A percentile compares a stretch with the other conserved stretches of the same genome.
phyloP scores from a whole-genome alignment of 73 alveolate genomes.

The Paramecium sonneborni region DNA sequence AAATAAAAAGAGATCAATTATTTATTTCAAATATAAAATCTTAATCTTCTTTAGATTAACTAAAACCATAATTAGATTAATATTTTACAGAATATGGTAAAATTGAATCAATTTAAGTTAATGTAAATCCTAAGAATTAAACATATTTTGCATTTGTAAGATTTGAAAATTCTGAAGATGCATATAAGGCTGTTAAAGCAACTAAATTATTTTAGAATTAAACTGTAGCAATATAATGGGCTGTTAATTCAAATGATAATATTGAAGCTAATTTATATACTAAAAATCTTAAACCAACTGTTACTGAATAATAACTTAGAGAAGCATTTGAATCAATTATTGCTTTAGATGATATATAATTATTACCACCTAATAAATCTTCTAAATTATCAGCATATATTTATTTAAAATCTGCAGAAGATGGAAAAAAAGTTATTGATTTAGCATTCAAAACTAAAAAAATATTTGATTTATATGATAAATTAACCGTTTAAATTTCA shows the following conservation, averaged over 20 bases:
- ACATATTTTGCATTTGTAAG: slow-evolving; percentile 9
- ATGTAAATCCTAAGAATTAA: neutral
- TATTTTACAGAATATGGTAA: slow-evolving; percentile 12
- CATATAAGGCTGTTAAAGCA: neutral
- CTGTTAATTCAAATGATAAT: neutral
- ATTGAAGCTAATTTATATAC: slow-evolving; percentile 40
- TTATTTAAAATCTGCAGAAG: slow-evolving; percentile 39
- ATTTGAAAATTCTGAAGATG: slow-evolving; percentile 39
- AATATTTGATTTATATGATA: slow-evolving; percentile 41
- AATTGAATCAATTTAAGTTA: neutral
- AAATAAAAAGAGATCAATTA: slow-evolving; percentile 1
- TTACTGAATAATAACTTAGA: slow-evolving; percentile 28
- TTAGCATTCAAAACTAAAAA: neutral
- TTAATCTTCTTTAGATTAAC: neutral
- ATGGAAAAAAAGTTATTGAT: slow-evolving; percentile 50
- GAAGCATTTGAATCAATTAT: slow-evolving; percentile 10
- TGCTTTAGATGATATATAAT: neutral
- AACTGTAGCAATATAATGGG: neutral
- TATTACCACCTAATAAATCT: slow-evolving; percentile 8
- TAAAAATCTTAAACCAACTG: slow-evolving; percentile 13
- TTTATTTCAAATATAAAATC: neutral
- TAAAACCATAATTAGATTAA: neutral
- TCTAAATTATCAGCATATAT: neutral
- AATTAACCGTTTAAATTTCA: neutral
- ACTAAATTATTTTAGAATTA: neutral